Conservation (phyloP, 176 grass and related monocot species). For the Phoenix dactylifera region DNA sequence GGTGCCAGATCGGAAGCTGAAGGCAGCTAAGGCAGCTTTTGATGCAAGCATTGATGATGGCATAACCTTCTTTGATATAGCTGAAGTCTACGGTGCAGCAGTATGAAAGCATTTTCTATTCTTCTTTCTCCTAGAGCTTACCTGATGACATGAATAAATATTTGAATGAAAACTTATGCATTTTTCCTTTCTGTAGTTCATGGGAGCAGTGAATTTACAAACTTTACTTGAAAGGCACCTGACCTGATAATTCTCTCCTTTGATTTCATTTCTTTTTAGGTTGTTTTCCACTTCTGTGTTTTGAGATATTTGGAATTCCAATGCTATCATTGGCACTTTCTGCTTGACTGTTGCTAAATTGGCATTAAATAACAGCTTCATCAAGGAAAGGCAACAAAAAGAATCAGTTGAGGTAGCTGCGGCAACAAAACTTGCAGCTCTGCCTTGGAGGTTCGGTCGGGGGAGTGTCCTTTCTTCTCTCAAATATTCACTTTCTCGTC, state of each 20-base stretch:
- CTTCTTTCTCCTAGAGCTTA: background rate
- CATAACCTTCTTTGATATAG: conserved; percentile 84
- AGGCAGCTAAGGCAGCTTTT: conserved; percentile 82
- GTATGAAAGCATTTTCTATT: conserved; percentile 24
- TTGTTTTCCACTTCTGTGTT: background rate
- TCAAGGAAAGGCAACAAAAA: conserved; percentile 62
- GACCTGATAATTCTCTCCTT: background rate
- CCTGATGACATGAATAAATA: background rate
- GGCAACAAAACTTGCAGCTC: conserved; percentile 80
- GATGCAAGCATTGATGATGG: conserved; percentile 61
- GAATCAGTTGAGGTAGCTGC: conserved; percentile 47
- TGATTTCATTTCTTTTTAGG: background rate
- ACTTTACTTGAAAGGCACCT: conserved; percentile 66
- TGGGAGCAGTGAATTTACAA: conserved; percentile 76
- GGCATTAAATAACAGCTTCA: conserved; percentile 47
- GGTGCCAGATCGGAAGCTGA: conserved; percentile 64
- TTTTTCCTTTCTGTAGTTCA: conserved; percentile 30
- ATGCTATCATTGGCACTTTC: background rate
- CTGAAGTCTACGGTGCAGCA: conserved; percentile 85
- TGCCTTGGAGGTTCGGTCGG: conserved; percentile 85
- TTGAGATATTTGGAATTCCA: background rate
- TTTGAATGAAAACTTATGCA: background rate
- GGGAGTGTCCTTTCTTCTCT: conserved; percentile 71
- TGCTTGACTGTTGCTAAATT: background rate
- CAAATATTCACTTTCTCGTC: conserved; percentile 65